These are phyloP conservation scores for Amniculicola lignicola DNA, from an alignment of 495 filamentous ascomycete genomes.

Conservation along the genomic window DNA sequence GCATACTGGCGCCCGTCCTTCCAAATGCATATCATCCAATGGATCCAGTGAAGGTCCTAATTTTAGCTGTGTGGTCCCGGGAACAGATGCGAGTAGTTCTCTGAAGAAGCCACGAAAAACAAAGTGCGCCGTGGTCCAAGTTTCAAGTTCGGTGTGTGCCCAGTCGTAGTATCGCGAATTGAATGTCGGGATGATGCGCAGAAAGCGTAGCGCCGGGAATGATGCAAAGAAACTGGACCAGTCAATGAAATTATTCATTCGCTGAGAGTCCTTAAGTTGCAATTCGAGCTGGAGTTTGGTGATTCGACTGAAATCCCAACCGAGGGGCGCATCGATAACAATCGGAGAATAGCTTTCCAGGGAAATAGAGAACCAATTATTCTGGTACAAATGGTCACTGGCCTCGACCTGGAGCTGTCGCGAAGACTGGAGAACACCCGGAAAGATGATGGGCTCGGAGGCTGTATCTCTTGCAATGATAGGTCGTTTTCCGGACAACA, in stretches of 20 bases:
- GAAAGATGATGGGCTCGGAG: conserved; percentile 17
- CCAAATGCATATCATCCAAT: conserved; percentile 16
- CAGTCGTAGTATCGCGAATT: conserved; percentile 26
- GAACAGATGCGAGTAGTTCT: conserved; percentile 13
- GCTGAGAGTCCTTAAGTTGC: conserved; percentile 24
- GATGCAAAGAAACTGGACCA: conserved; percentile 19
- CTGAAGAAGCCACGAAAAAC: conserved; percentile 25
- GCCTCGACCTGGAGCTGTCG: conserved; percentile 23
- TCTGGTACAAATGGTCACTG: conserved; percentile 15
- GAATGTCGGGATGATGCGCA: conserved; percentile 28
- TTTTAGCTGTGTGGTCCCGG: conserved; percentile 6
- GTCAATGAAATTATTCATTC: conserved; percentile 25
- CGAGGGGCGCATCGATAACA: conserved; percentile 3
- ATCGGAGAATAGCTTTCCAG: conserved; percentile 7
- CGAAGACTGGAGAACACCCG: conserved; percentile 17
- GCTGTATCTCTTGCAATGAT: conserved; percentile 11
- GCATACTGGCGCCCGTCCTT: conserved; percentile 5
- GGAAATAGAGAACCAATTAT: conserved; percentile 28
- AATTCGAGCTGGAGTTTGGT: conserved; percentile 30
- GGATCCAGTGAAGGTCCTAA: conserved; percentile 6
- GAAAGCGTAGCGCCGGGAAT: conserved; percentile 5
- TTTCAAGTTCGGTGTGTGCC: conserved; percentile 11
- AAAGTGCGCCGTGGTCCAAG: conserved; percentile 16
- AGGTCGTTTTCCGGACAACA: conserved; percentile 8
- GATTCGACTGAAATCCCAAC: conserved; percentile 23